Evolutionary conservation across 2,329 filamentous ascomycete species (phyloP), one percentile per base, ranked within the genome.

Genomic region (Dothistroma septosporum): DNA sequence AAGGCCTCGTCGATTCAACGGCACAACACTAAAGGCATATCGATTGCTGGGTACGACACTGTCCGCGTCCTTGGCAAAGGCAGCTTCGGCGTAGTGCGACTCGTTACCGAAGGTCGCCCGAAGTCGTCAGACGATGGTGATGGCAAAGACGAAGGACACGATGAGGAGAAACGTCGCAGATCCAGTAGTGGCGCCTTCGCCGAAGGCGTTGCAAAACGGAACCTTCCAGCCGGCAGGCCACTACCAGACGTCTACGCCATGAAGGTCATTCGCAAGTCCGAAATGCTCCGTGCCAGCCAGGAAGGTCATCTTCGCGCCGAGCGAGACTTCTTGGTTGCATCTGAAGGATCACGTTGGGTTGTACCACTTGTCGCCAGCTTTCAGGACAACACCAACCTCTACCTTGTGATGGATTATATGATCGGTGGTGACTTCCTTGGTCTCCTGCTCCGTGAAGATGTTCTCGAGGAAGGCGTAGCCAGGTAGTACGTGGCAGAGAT

Each of bases 391-490:
- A 83, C 84, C 47, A 91, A 90, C 68, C 81, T 99, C 6, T 97
- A 97, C 70, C 84, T 99, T 6, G 89, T 97, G 56, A 97, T 97
- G 92, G 92, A 97, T 61, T 99, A 96, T 72, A 97, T 97, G 91
- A 88, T 95, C 1, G 94, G 93, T 0, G 93, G 94, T 0, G 93
- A 99, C 73, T 97, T 99, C 67, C 81, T 99, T 0, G 90, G 90
- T 1, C 76, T 97, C 0, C 78, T 99, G 16, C 89, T 97, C 58
- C 86, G 92, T 16, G 90, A 95, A 71, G 92, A 94, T 63, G 85
- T 90, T 2, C 80, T 99, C 1, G 86, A 86, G 58, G 94, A 97
- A 74, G 79, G 83, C 0, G 85, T 90, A 48, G 87, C 92, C 4
- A 88, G 85, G 64, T 97, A 90, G 80, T 97, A 97, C 73, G 80